phyloP scores from a whole-genome alignment of 2,329 filamentous ascomycete genomes.

The Ophiocordyceps sinensis region DNA sequence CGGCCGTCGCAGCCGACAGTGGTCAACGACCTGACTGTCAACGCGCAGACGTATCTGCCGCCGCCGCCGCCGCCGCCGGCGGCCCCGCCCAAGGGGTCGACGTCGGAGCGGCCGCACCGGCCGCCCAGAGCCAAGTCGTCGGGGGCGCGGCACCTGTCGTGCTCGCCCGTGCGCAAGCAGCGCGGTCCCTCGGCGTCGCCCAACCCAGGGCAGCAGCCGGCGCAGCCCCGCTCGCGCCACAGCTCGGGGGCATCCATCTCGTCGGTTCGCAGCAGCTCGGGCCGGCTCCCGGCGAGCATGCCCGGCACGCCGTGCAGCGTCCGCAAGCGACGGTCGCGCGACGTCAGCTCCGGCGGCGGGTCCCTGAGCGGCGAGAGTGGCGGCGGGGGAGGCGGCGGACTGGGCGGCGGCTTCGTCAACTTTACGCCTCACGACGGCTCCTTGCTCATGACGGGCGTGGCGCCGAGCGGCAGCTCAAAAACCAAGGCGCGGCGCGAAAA shows the following conservation, averaged over 20 bases:
- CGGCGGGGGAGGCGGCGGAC: constrained; percentile 3
- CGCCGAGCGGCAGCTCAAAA: constrained; percentile 81
- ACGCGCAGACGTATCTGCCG: constrained; percentile 20
- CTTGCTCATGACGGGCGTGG: constrained; percentile 76
- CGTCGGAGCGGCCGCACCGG: constrained; percentile 24
- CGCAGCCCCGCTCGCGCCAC: constrained; percentile 18
- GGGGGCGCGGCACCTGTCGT: constrained; percentile 32
- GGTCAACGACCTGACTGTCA: constrained; percentile 18
- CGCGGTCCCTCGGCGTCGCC: constrained; percentile 25
- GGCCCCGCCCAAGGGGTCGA: constrained; percentile 7
- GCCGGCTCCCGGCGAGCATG: constrained; percentile 17
- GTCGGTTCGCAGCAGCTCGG: constrained; percentile 20
- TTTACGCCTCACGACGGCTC: constrained; percentile 70
- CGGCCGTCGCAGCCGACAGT: constrained; percentile 19
- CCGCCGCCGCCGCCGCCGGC: constrained; percentile 13
- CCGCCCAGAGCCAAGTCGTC: constrained; percentile 40
- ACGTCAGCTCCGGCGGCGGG: constrained; percentile 11
- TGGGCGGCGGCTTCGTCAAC: constrained; percentile 61
- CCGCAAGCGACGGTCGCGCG: constrained; percentile 23
- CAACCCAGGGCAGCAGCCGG: constrained; percentile 15
- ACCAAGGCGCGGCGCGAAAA: constrained; percentile 87
- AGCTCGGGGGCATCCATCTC: constrained; percentile 23
- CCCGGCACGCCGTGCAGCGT: constrained; percentile 25
- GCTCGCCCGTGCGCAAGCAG: constrained; percentile 26
- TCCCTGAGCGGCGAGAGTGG: constrained; percentile 4